Conservation (phyloP, 1,284 basidiomycete genomes). For the Trichosporon asahii region DNA sequence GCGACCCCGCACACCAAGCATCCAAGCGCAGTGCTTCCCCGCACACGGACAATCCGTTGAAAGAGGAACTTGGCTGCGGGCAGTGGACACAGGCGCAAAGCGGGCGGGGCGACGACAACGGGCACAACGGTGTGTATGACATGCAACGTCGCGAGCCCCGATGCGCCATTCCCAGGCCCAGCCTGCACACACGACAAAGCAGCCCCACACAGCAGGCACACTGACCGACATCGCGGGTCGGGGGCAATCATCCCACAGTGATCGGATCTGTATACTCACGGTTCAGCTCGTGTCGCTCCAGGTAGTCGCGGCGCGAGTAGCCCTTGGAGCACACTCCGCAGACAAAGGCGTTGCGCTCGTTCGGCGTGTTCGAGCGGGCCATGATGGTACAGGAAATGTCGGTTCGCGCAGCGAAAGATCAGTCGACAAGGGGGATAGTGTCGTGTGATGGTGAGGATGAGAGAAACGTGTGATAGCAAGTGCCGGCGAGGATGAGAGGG, state of each 20-base stretch:
- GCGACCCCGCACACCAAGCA: not conserved
- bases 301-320: slow-evolving; percentile 28
- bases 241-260: not conserved
- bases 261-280: slow-evolving; percentile 20
- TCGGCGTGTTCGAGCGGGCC: slow-evolving; percentile 14
- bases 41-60: not conserved
- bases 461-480: not conserved
- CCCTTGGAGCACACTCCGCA: slow-evolving; percentile 26
- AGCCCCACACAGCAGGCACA: slow-evolving; percentile 1
- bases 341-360: slow-evolving; percentile 21
- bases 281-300: slow-evolving; percentile 28
- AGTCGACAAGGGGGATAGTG: not conserved
- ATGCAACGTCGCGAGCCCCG: not conserved
- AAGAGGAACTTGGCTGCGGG: no score
- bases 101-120: no score
- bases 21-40: no score
- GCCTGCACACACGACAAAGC: not conserved
- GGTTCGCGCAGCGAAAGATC: slow-evolving; percentile 5
- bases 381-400: not conserved
- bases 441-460: not conserved
- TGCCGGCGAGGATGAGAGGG: not conserved
- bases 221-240: not conserved
- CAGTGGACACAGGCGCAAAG: not conserved
- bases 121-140: no score
- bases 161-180: not conserved